Conservation (phyloP, 108 stramenopile species). For the Cyclotella choctawhatcheeana region DNA sequence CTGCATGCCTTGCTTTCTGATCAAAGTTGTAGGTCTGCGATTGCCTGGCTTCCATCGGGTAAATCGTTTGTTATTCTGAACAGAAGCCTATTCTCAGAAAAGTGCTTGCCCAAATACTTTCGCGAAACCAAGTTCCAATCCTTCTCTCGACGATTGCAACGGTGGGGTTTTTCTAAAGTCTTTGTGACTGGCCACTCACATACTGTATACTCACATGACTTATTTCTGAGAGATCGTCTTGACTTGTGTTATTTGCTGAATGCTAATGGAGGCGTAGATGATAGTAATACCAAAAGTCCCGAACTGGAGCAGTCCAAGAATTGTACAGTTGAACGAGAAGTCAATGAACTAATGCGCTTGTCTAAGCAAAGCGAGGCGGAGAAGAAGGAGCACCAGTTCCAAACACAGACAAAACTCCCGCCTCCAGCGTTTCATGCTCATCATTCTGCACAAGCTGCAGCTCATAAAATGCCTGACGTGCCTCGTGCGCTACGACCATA, state of each 20-base stretch:
- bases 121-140: slow-evolving; percentile 57
- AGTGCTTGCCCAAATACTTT: slow-evolving; percentile 55
- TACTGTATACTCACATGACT: slow-evolving; percentile 37
- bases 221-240: slow-evolving; percentile 30
- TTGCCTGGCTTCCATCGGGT: slow-evolving; percentile 59
- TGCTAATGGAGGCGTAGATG: neutral
- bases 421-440: neutral
- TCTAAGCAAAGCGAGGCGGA: neutral
- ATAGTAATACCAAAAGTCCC: neutral
- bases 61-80: slow-evolving; percentile 54
- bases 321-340: neutral
- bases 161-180: slow-evolving; percentile 52
- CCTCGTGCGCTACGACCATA: neutral
- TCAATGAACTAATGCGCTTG: neutral
- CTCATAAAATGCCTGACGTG: neutral
- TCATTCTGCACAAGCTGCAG: neutral
- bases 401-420: neutral
- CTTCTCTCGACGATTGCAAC: slow-evolving; percentile 42
- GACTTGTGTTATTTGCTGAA: slow-evolving; percentile 28
- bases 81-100: slow-evolving; percentile 40
- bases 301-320: neutral
- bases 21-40: slow-evolving; percentile 11
- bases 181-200: neutral
- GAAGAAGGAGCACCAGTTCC: neutral
- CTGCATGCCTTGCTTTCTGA: slow-evolving; percentile 44